Evolutionary conservation across 768 basidiomycete genomes (phyloP).

Genomic region (Amanita molliuscula): DNA sequence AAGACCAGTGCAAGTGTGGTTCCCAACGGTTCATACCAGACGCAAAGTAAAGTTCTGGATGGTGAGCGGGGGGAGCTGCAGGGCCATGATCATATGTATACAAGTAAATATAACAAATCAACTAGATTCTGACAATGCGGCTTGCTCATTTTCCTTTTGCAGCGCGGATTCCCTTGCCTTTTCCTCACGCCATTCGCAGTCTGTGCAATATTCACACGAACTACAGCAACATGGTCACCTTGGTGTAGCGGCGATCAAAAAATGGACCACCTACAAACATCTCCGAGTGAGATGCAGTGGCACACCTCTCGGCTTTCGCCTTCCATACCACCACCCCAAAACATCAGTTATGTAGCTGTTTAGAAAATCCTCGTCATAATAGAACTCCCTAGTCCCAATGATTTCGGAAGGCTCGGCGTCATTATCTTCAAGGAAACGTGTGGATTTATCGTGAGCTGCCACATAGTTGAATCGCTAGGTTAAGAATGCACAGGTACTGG

Average conservation of each 20-base stretch:
- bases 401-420: slow-evolving; percentile 27
- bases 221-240: slow-evolving; percentile 19
- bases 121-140: background rate
- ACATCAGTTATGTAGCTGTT: slow-evolving; percentile 41
- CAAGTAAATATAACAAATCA: background rate
- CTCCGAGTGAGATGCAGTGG: slow-evolving; percentile 43
- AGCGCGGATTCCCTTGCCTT: slow-evolving; percentile 32
- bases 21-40: slow-evolving; percentile 13
- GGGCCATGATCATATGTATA: background rate
- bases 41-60: too few relatives aligned
- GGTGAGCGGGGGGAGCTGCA: background rate
- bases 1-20: slow-evolving; percentile 30
- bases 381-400: slow-evolving; percentile 58
- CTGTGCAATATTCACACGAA: slow-evolving; percentile 61
- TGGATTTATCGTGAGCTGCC: background rate
- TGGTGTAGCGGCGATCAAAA: background rate
- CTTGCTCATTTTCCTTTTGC: background rate
- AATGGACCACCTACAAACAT: slow-evolving; percentile 46
- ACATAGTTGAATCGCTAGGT: background rate
- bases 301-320: slow-evolving; percentile 63
- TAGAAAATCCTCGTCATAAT: slow-evolving; percentile 41
- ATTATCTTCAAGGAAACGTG: slow-evolving; percentile 2
- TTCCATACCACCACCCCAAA: slow-evolving; percentile 69
- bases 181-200: slow-evolving; percentile 73
- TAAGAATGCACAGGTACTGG: background rate